A percentile compares a stretch with the other conserved stretches of the same genome.
Conservation (phyloP, 805 yeast genomes). For the Metschnikowia santaceciliae region DNA sequence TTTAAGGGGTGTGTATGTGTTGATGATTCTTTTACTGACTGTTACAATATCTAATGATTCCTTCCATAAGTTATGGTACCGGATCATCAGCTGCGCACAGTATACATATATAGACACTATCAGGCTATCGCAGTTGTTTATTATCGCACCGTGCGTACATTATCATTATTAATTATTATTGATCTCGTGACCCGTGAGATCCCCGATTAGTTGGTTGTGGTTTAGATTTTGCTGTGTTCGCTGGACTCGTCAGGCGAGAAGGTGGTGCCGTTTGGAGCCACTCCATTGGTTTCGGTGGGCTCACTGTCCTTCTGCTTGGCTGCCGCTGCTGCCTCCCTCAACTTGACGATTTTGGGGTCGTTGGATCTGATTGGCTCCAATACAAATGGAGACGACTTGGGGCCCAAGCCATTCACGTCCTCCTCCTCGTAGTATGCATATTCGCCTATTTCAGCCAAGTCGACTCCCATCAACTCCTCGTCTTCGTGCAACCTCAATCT, state of each 20-base stretch:
- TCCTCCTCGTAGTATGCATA: conserved; percentile 70
- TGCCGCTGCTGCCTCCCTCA: conserved; percentile 24
- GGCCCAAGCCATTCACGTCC: conserved; percentile 30
- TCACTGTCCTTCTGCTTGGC: conserved; percentile 10
- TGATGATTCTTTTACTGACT: too few species aligned
- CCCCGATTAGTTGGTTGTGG: not conserved
- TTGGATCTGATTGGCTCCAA: conserved; percentile 76
- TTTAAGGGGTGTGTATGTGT: too few species aligned
- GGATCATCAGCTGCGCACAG: too few species aligned
- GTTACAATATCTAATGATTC: too few species aligned
- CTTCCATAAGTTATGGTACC: too few species aligned
- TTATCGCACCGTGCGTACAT: too few species aligned
- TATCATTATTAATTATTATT: not conserved
- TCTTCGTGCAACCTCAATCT: conserved; percentile 80
- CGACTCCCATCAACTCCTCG: conserved; percentile 86
- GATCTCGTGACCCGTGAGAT: conserved; percentile 2
- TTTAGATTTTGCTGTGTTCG: conserved; percentile 13
- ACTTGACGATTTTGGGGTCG: conserved; percentile 35
- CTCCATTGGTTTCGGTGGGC: conserved; percentile 10
- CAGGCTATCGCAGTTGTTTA: too few species aligned
- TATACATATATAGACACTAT: too few species aligned
- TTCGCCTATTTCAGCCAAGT: conserved; percentile 88
- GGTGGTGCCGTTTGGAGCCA: conserved; percentile 13
- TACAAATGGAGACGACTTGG: conserved; percentile 44
- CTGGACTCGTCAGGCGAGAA: conserved; percentile 14